Evolutionary conservation across 1,139 yeast species (phyloP), one percentile per base, ranked within the genome.

Genomic region (Eremothecium gossypii): DNA sequence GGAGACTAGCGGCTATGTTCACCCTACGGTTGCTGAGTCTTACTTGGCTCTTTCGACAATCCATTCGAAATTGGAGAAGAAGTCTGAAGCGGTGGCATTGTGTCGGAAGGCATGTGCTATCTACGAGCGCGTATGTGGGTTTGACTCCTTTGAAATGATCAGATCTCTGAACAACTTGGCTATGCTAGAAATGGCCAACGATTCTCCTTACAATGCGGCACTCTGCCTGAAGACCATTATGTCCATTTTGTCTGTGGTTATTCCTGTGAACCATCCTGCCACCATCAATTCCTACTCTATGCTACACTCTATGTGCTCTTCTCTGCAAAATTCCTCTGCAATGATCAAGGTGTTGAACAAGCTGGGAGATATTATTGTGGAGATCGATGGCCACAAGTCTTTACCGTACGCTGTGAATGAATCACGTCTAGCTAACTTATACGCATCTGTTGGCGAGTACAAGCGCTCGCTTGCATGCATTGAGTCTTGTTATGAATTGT

Each of bases 1-100:
- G 60, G 95, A 87, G 58, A 77, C 85, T 28, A 84, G 84, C 54
- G 96, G 97, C 17, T 64, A 73, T 35, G 73, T 91, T 29, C 94
- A 87, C 57, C 74, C 82, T 8, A 87, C 82, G 52, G 84, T 91
- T 33, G 87, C 91, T 13, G 75, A 74, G 43, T 78, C 80, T 35
- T 83, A 80, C 58, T 68, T 77, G 35, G 68, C 75, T 28, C 68
- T 85, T 38, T 79, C 95, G 9, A 78, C 80, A 50, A 64, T 78
- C 20, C 83, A 79, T 64, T 74, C 77, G 47, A 86, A 81, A 47
- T 60, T 79, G 39, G 79, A 79, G 8, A 66, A 73, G 52, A 63
- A 66, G 37, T 64, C 67, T 27, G 79, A 76, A 52, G 91, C 96
- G 4, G 72, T 79, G 43, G 72, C 71, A n/a, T 67, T 77, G 50